Conservation (phyloP, 768 basidiomycete species). For the Tremella mesenterica region DNA sequence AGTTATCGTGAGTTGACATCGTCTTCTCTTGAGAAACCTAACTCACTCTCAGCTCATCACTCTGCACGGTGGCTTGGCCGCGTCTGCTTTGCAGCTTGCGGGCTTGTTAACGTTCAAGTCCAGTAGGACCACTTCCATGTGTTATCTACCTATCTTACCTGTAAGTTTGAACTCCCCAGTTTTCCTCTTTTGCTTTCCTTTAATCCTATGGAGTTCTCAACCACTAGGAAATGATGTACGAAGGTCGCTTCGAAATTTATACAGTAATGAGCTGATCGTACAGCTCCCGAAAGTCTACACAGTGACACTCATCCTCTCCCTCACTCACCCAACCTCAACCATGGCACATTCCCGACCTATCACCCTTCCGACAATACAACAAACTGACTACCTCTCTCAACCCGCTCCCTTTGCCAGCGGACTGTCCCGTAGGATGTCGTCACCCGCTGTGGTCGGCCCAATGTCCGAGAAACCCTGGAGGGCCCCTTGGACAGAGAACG, state of each 20-base stretch:
- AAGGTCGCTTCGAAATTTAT: neutral
- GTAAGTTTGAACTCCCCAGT: slow-evolving; percentile 8
- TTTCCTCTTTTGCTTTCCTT: no score
- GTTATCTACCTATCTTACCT: slow-evolving; percentile 23
- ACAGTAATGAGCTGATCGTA: neutral
- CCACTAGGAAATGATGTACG: no score
- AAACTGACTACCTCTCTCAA: neutral
- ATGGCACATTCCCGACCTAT: slow-evolving; percentile 9
- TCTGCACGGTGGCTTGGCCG: slow-evolving; percentile 26
- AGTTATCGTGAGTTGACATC: slow-evolving; percentile 19
- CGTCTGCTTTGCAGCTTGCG: slow-evolving; percentile 18
- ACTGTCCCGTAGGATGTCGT: neutral
- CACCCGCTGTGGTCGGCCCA: neutral
- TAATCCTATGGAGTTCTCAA: no score
- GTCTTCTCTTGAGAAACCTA: neutral
- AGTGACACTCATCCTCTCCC: slow-evolving; percentile 31
- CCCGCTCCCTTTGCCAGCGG: neutral
- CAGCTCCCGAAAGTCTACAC: slow-evolving; percentile 32
- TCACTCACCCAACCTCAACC: slow-evolving; percentile 10
- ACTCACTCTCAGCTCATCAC: slow-evolving; percentile 20
- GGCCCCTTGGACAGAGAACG: neutral
- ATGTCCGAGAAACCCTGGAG: neutral
- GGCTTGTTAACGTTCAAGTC: slow-evolving; percentile 17
- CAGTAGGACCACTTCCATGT: slow-evolving; percentile 4
- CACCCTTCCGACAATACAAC: slow-evolving; percentile 10